phyloP scores from a whole-genome alignment of 768 basidiomycete genomes.

The Lanmaoa rubissima region DNA sequence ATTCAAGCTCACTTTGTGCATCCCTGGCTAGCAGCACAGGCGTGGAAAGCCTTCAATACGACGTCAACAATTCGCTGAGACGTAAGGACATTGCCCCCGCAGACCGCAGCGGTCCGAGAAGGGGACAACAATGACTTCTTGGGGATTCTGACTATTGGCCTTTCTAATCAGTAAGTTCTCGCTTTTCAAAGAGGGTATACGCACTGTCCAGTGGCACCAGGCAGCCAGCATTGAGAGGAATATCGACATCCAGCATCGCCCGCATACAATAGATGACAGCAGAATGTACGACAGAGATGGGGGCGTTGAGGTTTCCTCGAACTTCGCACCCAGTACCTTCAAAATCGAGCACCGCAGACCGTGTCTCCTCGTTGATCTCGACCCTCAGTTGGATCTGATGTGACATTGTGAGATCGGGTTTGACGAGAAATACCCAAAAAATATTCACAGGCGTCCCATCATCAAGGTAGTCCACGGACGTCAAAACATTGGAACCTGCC shows the following conservation, averaged over 20 bases:
- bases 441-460: constrained; percentile 76
- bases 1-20: constrained; percentile 73
- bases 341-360: constrained; percentile 86
- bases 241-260: constrained; percentile 80
- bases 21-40: constrained; percentile 89
- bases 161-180: neutral
- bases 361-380: constrained; percentile 68
- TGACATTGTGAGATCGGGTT: neutral
- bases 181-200: constrained; percentile 15
- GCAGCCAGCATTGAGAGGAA: constrained; percentile 93
- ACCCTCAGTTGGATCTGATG: constrained; percentile 70
- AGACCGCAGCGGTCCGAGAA: constrained; percentile 84
- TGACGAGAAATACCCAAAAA: neutral
- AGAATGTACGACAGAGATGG: constrained; percentile 82
- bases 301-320: constrained; percentile 81
- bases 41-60: constrained; percentile 88
- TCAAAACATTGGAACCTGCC: constrained; percentile 60
- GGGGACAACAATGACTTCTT: constrained; percentile 76
- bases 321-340: constrained; percentile 80
- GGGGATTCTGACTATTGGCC: constrained; percentile 67
- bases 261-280: constrained; percentile 90
- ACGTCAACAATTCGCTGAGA: constrained; percentile 95
- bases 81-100: constrained; percentile 89
- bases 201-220: constrained; percentile 79
- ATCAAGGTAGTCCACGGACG: constrained; percentile 80